These are phyloP conservation scores for Jatropha podagrica DNA, from an alignment of 441 rosid genomes.

Conservation along the genomic window DNA sequence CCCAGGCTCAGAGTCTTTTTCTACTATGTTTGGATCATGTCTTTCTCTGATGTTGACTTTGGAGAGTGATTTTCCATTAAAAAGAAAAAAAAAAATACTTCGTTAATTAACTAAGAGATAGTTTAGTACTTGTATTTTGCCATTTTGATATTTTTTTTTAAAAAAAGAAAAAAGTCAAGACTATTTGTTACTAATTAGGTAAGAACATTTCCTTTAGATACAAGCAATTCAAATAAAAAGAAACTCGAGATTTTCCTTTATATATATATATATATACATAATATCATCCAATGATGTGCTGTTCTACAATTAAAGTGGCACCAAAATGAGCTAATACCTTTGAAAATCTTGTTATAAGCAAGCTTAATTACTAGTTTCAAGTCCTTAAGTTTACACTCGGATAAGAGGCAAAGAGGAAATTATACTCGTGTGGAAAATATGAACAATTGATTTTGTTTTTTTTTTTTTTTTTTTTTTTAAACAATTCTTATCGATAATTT, in stretches of 20 bases:
- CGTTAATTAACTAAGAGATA: constrained; percentile 26
- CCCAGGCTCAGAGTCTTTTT: not conserved
- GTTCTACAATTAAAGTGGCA: not conserved
- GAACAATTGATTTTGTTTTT: not conserved
- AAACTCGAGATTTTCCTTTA: too few species aligned
- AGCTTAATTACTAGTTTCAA: not conserved
- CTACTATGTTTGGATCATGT: constrained; percentile 8
- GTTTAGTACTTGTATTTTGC: constrained; percentile 7
- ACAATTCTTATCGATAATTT: too few species aligned
- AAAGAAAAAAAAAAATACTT: not conserved
- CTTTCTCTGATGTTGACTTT: constrained; percentile 16
- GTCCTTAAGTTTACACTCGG: not conserved
- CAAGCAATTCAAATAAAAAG: constrained; percentile 21
- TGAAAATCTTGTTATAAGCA: not conserved
- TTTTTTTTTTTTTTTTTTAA: too few species aligned
- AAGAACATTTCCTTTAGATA: constrained; percentile 17
- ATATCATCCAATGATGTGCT: not conserved
- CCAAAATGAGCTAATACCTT: constrained; percentile 1
- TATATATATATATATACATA: not conserved
- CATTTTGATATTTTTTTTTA: not conserved
- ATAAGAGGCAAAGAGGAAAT: constrained; percentile 3
- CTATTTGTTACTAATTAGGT: constrained; percentile 43
- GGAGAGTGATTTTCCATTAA: not conserved
- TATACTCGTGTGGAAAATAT: not conserved
- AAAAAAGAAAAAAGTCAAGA: constrained; percentile 32